phyloP scores from a whole-genome alignment of 2,329 filamentous ascomycete genomes.

The Leptographium wingfieldii region DNA sequence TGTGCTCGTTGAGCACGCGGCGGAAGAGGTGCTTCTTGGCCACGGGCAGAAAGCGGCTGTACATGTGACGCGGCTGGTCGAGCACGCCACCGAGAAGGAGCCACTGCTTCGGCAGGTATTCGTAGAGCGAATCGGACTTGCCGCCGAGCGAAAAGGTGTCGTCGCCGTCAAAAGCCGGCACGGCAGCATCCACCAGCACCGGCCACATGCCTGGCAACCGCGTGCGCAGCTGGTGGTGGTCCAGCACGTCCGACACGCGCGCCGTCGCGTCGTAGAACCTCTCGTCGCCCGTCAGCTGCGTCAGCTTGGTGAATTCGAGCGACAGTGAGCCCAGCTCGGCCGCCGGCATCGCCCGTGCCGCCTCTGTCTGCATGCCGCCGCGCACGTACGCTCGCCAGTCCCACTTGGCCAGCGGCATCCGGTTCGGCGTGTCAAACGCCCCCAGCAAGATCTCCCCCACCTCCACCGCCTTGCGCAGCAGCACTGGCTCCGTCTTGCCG shows the following conservation, averaged over 20 bases:
- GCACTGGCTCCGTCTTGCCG: slow-evolving; percentile 32
- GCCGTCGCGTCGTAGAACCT: slow-evolving; percentile 50
- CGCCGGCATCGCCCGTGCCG: slow-evolving; percentile 25
- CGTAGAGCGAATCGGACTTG: slow-evolving; percentile 45
- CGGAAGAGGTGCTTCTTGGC: slow-evolving; percentile 29
- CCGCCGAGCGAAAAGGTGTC: slow-evolving; percentile 44
- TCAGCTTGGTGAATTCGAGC: slow-evolving; percentile 52
- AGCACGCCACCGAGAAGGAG: slow-evolving; percentile 51
- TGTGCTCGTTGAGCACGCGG: slow-evolving; percentile 21
- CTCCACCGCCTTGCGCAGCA: slow-evolving; percentile 50
- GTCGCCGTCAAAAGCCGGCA: slow-evolving; percentile 42
- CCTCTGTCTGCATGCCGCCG: slow-evolving; percentile 27
- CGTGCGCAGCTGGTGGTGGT: slow-evolving; percentile 38
- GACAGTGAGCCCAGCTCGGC: slow-evolving; percentile 45
- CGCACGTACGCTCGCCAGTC: slow-evolving; percentile 37
- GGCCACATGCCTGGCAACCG: slow-evolving; percentile 52
- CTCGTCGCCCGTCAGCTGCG: slow-evolving; percentile 46
- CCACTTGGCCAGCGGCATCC: slow-evolving; percentile 50
- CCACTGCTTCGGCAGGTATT: slow-evolving; percentile 55
- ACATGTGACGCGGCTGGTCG: slow-evolving; percentile 23
- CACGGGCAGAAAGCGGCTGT: slow-evolving; percentile 17
- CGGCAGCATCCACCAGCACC: slow-evolving; percentile 34
- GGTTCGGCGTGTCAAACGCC: slow-evolving; percentile 55
- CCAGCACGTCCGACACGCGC: slow-evolving; percentile 43
- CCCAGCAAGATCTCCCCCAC: slow-evolving; percentile 52